These are phyloP conservation scores for Pugionium cornutum DNA, from an alignment of 345 rosid genomes.

Conservation along the genomic window DNA sequence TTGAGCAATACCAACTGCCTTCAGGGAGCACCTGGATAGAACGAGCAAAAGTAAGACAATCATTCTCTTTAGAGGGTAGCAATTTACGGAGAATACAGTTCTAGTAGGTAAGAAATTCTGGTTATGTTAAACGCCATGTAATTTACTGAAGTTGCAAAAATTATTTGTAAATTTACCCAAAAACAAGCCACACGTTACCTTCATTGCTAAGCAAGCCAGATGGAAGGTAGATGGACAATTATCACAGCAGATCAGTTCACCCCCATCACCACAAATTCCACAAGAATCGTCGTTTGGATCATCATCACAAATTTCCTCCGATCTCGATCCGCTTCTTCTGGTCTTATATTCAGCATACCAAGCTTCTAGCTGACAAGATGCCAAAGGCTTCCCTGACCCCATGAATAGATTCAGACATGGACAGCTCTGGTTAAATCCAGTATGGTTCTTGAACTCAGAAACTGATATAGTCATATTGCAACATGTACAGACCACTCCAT, in stretches of 20 bases:
- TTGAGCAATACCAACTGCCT: conserved; percentile 91
- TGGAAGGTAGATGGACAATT: conserved; percentile 93
- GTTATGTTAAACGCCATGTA: conserved; percentile 15
- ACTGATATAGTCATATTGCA: conserved; percentile 66
- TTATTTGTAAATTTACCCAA: not conserved
- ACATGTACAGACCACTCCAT: conserved; percentile 81
- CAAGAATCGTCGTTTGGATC: conserved; percentile 96
- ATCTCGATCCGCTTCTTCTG: conserved; percentile 52
- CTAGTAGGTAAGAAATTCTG: not conserved
- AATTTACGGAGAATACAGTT: conserved; percentile 6
- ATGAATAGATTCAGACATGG: conserved; percentile 82
- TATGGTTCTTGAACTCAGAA: conserved; percentile 77
- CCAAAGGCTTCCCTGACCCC: conserved; percentile 78
- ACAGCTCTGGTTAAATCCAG: conserved; percentile 63
- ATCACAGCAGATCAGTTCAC: conserved; percentile 93
- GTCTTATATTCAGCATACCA: conserved; percentile 86
- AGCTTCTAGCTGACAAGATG: conserved; percentile 79
- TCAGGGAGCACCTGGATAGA: conserved; percentile 79
- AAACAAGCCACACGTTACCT: conserved; percentile 56
- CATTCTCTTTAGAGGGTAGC: conserved; percentile 19
- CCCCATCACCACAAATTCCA: conserved; percentile 90
- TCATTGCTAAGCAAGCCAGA: conserved; percentile 71
- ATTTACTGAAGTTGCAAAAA: conserved; percentile 4
- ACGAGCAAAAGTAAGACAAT: conserved; percentile 25
- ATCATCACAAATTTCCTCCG: conserved; percentile 55